A percentile compares a stretch with the other conserved stretches of the same genome.
Evolutionary conservation across 2,329 filamentous ascomycete genomes (phyloP).

Genomic region (Albophoma yamanashiensis): DNA sequence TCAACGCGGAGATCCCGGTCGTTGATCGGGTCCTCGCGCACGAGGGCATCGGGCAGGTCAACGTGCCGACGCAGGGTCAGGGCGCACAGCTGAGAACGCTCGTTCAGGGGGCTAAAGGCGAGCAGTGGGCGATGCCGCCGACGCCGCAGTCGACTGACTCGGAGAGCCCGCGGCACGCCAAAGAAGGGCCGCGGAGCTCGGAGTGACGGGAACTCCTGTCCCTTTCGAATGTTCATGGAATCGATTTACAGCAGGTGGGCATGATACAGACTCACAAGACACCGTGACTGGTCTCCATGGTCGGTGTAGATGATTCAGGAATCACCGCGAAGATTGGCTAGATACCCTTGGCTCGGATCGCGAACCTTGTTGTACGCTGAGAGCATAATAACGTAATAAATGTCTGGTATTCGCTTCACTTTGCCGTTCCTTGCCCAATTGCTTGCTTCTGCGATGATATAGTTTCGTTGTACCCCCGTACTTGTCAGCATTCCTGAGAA

Average conservation of each 20-base stretch:
- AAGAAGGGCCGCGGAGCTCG: neutral
- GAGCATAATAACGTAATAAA: too few relatives aligned
- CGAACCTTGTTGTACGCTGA: neutral
- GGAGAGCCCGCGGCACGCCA: neutral
- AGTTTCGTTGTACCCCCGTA: too few relatives aligned
- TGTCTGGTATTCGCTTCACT: too few relatives aligned
- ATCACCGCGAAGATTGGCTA: neutral
- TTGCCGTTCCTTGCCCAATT: neutral
- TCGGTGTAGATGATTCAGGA: neutral
- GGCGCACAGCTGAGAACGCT: neutral
- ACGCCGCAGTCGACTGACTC: neutral
- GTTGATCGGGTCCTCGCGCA: neutral
- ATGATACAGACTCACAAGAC: too few relatives aligned
- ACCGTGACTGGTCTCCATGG: too few relatives aligned
- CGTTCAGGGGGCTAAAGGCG: neutral
- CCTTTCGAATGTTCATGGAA: too few relatives aligned
- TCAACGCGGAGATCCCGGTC: slow-evolving; percentile 1
- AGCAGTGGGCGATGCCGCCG: neutral
- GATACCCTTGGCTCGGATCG: neutral
- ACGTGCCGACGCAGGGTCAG: neutral
- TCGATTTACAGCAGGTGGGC: too few relatives aligned
- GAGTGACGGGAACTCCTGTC: neutral
- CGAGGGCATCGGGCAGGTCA: slow-evolving; percentile 1
- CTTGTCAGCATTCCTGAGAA: neutral
- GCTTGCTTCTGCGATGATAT: neutral